Evolutionary conservation across 2,329 filamentous ascomycete species (phyloP), one percentile per base, ranked within the genome.

Genomic region (Karstenula rhodostoma): DNA sequence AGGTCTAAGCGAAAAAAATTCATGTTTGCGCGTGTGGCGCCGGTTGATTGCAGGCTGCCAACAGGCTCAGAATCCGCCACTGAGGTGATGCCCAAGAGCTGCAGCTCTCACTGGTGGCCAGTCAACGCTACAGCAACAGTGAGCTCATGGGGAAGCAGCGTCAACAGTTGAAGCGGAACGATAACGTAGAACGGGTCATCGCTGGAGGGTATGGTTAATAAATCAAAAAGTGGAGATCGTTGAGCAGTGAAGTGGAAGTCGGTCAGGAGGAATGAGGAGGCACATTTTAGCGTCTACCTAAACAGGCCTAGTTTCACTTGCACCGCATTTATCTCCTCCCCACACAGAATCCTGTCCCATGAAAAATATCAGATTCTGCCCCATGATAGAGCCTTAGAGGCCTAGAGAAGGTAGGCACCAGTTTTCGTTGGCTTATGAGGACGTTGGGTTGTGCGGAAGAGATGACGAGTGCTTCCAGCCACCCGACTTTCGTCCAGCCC

Each of bases 311-410:
- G 54, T 32, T 17, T 22, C 33, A 40, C 32, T 32, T 37, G n/a
- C 43, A 32, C 54, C 22, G 47, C 22, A 40, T 56, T 29, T 48
- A 43, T 47, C 46, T 57, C 51, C 35, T 52, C 43, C 48, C 35
- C 35, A 51, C 46, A 44, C 48, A 57, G 12, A 2, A 13, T 22
- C 15, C 23, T 43, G 23, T 43, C 5, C 9, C 12, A 52, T 19
- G 37, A 17, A 52, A 57, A 43, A 51, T 32, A 32, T 13, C 25
- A 40, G 43, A 33, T 33, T 42, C 29, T 27, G 29, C 50, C 22
- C 44, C 22, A 17, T 25, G 15, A 47, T 15, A 47, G 19, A 29
- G 12, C 25, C 50, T 53, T 23, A 17, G 29, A 32, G 4, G 29
- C 29, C 29, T 32, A 2, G 4, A 2, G 29, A 15, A 53, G 15